Evolutionary conservation across 140 eudicot species (phyloP), one percentile per base, ranked within the genome.

Genomic region (Erigeron philadelphicus): DNA sequence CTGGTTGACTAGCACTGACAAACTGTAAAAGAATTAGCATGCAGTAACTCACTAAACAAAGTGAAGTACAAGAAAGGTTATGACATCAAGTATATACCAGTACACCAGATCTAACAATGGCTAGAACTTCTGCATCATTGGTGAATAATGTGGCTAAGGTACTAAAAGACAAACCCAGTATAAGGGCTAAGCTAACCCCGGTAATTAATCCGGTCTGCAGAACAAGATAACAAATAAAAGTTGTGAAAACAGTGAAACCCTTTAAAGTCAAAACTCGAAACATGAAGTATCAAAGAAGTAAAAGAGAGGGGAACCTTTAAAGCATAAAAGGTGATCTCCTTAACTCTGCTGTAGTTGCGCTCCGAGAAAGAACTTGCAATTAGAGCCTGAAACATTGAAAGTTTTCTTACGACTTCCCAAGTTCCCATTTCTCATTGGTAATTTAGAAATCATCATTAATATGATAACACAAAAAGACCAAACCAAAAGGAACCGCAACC

Each of bases 1-100:
- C 64, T n/a, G 96, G 96, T 68, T 88, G 93, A 70, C 96, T 88
- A 31, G 87, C 93, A 53, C 93, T 81, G 48, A 85, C 91, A 72
- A 88, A 85, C 96, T 88, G 83, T 25, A 9, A 19, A 64, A 54
- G 17, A 17, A 66, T 70, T 23, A 8, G n/a, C 18, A 31, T 0
- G 3, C 3, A 31, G 38, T 31, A 3, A 31, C 38, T 31, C 0
- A 31, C 38, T 31, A 31, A 31, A 31, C 2, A 31, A 31, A 3
- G 3, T 31, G 3, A 16, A 35, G 61, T 56, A 56, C 25, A 54
- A 67, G 38, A 31, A 31, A 31, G 38, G 38, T 31, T 31, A 31
- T 31, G 38, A 31, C 38, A 1, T 31, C 38, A 31, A 17, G 21
- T 31, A 69, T 79, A 23, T 81, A 88, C 96, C 87, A 88, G 75